Percentiles rank a stretch among this genome's conserved stretches.
These are phyloP conservation scores for Aspergillus thermomutatus DNA, from an alignment of 2,329 filamentous ascomycete species.

Conservation along the genomic window DNA sequence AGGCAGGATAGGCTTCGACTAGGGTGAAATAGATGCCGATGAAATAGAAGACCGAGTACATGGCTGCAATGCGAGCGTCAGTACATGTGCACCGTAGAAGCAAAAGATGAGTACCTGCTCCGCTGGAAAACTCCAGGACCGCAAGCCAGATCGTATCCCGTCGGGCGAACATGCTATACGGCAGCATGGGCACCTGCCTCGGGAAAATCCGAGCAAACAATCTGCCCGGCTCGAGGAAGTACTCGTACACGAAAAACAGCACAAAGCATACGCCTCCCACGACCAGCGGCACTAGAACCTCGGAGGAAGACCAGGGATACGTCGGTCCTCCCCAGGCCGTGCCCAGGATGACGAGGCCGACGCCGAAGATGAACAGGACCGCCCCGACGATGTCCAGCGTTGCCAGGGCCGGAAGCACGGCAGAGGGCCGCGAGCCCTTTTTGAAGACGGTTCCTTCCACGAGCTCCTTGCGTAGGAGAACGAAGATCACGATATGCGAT, in stretches of 20 bases:
- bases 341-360: conserved; percentile 54
- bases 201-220: conserved; percentile 49
- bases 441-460: conserved; percentile 49
- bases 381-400: conserved; percentile 58
- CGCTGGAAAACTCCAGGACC: conserved; percentile 59
- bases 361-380: conserved; percentile 53
- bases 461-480: conserved; percentile 58
- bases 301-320: conserved; percentile 50
- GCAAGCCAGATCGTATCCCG: conserved; percentile 61
- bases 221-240: conserved; percentile 51
- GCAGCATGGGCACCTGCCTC: conserved; percentile 61
- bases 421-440: conserved; percentile 27
- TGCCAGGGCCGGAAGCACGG: conserved; percentile 47
- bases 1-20: conserved; percentile 52
- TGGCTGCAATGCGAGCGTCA: conserved; percentile 15
- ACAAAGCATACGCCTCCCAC: conserved; percentile 43
- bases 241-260: conserved; percentile 52
- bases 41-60: conserved; percentile 63
- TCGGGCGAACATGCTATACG: conserved; percentile 55
- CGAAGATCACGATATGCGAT: conserved; percentile 52
- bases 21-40: conserved; percentile 66
- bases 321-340: conserved; percentile 56
- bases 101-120: conserved; percentile 42
- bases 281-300: conserved; percentile 50
- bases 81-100: conserved; percentile 33